Percentiles rank a stretch among this genome's conserved stretches.
Evolutionary conservation across 2,329 filamentous ascomycete species (phyloP).

Genomic region (Xylaria polymorpha): DNA sequence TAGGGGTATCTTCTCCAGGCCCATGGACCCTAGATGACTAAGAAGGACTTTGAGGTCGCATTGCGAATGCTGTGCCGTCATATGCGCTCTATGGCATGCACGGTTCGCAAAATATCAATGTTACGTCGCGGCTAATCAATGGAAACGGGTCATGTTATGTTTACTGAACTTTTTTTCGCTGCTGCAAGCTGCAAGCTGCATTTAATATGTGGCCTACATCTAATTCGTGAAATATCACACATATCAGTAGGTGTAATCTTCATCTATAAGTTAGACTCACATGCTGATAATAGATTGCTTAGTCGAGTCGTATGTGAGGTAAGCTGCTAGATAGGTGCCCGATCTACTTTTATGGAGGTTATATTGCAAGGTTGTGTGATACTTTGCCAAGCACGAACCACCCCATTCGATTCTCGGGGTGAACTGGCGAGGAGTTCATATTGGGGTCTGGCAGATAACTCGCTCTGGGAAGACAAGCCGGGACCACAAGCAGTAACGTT

Average conservation of each 20-base stretch:
- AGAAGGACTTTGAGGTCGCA: slow-evolving; percentile 22
- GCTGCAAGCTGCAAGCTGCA: background rate
- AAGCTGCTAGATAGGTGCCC: slow-evolving; percentile 19
- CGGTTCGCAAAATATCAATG: background rate
- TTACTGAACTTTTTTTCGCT: background rate
- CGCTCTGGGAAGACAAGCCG: background rate
- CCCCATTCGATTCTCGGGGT: slow-evolving; percentile 2
- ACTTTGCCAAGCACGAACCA: slow-evolving; percentile 27
- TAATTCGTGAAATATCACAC: background rate
- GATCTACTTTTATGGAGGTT: slow-evolving; percentile 2
- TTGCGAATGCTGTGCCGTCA: background rate
- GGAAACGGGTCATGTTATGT: background rate
- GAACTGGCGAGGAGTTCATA: slow-evolving; percentile 13
- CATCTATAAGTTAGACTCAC: slow-evolving; percentile 24
- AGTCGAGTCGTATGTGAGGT: slow-evolving; percentile 3
- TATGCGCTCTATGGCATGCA: slow-evolving; percentile 1
- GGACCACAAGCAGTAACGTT: slow-evolving; percentile 18
- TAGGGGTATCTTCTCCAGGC: slow-evolving; percentile 6
- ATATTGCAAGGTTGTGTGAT: slow-evolving; percentile 21
- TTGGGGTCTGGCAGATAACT: slow-evolving; percentile 13
- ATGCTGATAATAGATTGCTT: slow-evolving; percentile 25
- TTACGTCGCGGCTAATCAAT: background rate
- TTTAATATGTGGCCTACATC: background rate
- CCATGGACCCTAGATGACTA: slow-evolving; percentile 27
- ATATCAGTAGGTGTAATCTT: slow-evolving; percentile 13